phyloP scores from a whole-genome alignment of 805 yeast genomes.

The Danielia reshetovae region DNA sequence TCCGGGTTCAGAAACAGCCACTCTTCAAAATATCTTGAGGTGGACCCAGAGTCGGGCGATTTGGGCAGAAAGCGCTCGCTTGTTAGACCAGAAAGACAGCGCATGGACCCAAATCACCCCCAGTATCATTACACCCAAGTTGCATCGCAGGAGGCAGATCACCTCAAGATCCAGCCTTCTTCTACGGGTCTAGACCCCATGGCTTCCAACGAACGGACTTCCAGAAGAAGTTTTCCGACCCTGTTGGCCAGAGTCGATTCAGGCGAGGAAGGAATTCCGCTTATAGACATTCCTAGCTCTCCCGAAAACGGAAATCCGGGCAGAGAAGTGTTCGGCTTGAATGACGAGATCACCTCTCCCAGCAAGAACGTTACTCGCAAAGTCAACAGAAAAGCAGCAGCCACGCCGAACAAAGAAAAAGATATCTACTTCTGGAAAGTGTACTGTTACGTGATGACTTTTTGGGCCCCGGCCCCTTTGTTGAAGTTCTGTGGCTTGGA shows the following conservation, averaged over 20 bases:
- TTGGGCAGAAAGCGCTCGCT: constrained; percentile 60
- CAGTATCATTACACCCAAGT: constrained; percentile 74
- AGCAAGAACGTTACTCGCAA: constrained; percentile 23
- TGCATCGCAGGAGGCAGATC: constrained; percentile 60
- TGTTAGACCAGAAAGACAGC: constrained; percentile 79
- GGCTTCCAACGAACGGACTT: constrained; percentile 7
- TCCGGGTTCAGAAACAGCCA: constrained; percentile 26
- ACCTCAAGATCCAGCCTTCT: constrained; percentile 63
- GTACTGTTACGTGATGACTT: constrained; percentile 77
- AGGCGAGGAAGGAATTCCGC: constrained; percentile 40
- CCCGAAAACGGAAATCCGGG: constrained; percentile 31
- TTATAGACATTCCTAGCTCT: constrained; percentile 34
- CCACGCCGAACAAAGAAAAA: constrained; percentile 11
- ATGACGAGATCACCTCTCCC: constrained; percentile 55
- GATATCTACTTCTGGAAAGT: constrained; percentile 64
- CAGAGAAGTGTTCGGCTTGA: constrained; percentile 53
- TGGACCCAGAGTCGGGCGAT: constrained; percentile 40
- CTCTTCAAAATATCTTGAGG: constrained; percentile 30
- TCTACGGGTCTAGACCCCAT: constrained; percentile 66
- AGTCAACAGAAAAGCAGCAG: constrained; percentile 8
- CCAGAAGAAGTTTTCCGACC: constrained; percentile 27
- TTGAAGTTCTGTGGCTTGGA: constrained; percentile 71
- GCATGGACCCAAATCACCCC: constrained; percentile 64
- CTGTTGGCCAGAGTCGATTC: constrained; percentile 7
- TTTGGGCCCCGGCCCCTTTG: constrained; percentile 86